phyloP scores from a whole-genome alignment of 768 basidiomycete genomes.

The Trametes cinnabarina region DNA sequence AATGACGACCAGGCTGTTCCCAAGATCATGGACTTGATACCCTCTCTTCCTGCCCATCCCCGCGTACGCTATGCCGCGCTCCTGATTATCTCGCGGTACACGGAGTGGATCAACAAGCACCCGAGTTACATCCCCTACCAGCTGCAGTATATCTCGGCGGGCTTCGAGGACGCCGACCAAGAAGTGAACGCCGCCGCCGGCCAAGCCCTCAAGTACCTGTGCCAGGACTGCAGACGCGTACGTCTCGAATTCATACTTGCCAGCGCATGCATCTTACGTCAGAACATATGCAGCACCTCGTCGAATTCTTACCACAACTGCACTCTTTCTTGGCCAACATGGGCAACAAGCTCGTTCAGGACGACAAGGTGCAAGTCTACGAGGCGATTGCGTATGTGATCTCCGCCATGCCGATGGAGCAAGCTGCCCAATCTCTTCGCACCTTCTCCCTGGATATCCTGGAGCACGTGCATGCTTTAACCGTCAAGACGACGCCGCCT shows the following conservation, averaged over 20 bases:
- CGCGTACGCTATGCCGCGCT: constrained; percentile 93
- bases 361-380: constrained; percentile 89
- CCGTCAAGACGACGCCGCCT: constrained; percentile 49
- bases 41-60: constrained; percentile 85
- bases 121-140: constrained; percentile 83
- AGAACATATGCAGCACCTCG: constrained; percentile 83
- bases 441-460: constrained; percentile 87
- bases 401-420: constrained; percentile 87
- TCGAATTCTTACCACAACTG: constrained; percentile 87
- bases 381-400: constrained; percentile 97
- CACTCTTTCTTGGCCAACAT: constrained; percentile 83
- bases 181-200: constrained; percentile 94
- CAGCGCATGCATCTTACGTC: no score
- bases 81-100: constrained; percentile 92
- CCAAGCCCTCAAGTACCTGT: constrained; percentile 93
- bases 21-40: constrained; percentile 93
- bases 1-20: constrained; percentile 85
- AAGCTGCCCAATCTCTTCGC: constrained; percentile 81
- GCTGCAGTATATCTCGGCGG: constrained; percentile 87
- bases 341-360: constrained; percentile 76
- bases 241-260: no score
- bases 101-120: constrained; percentile 92
- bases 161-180: constrained; percentile 76
- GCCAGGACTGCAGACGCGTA: constrained; percentile 93
- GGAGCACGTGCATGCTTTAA: constrained; percentile 64